These are phyloP conservation scores for Zelopaecilomyces penicillatus DNA, from an alignment of 2,329 filamentous ascomycete species.

Conservation along the genomic window DNA sequence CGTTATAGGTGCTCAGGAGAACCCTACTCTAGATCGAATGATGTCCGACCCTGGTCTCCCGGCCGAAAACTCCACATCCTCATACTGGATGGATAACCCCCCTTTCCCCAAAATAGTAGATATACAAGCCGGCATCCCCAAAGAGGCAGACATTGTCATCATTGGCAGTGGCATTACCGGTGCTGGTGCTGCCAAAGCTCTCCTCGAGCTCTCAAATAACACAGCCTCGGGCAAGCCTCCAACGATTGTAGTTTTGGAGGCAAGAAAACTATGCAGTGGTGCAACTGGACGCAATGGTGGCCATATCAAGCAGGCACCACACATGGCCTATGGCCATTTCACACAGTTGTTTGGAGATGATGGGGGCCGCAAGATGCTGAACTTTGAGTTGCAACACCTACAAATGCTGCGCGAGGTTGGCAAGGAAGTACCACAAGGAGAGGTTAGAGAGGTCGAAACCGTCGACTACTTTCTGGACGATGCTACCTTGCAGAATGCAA, in stretches of 20 bases:
- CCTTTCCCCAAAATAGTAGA: constrained; percentile 9
- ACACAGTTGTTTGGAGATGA: constrained; percentile 7
- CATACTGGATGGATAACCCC: constrained; percentile 19
- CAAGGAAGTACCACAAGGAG: neutral
- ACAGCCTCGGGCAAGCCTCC: constrained; percentile 8
- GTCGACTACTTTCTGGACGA: constrained; percentile 2
- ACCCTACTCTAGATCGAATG: neutral
- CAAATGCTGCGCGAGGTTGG: neutral
- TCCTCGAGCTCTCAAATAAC: constrained; percentile 14
- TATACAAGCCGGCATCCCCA: constrained; percentile 8
- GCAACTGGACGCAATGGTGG: constrained; percentile 25
- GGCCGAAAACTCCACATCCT: constrained; percentile 23
- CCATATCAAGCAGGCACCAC: constrained; percentile 7
- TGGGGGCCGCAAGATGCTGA: constrained; percentile 3
- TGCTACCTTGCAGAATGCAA: constrained; percentile 2
- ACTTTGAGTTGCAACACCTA: constrained; percentile 1
- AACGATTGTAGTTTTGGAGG: constrained; percentile 15
- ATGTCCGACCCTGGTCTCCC: constrained; percentile 26
- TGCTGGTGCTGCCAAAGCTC: constrained; percentile 20
- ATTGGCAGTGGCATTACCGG: constrained; percentile 30
- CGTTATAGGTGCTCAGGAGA: too few species aligned
- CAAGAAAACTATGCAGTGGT: constrained; percentile 17
- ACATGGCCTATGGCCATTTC: constrained; percentile 3
- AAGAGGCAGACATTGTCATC: constrained; percentile 20
- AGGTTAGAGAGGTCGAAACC: constrained; percentile 6